phyloP scores from a whole-genome alignment of 805 yeast genomes.

The Vanderwaltozyma tropicalis region DNA sequence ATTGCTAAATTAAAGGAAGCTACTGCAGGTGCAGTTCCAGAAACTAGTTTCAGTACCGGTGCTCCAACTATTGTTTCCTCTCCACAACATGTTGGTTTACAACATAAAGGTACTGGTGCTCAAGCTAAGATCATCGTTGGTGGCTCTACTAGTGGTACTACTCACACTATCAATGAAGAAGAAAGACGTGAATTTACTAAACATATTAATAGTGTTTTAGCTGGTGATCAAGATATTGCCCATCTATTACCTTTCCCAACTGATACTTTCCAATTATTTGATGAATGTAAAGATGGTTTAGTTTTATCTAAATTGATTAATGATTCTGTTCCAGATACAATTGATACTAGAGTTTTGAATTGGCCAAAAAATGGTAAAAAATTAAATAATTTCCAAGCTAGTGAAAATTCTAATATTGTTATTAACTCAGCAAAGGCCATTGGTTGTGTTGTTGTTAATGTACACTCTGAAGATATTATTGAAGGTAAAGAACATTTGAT shows the following conservation, averaged over 20 bases:
- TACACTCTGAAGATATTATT: conserved; percentile 88
- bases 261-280: conserved; percentile 89
- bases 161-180: conserved; percentile 95
- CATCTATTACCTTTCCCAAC: conserved; percentile 81
- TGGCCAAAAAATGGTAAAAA: conserved; percentile 70
- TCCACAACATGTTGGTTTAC: conserved; percentile 25
- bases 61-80: conserved; percentile 16
- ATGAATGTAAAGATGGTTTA: conserved; percentile 92
- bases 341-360: conserved; percentile 94
- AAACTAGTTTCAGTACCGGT: conserved; percentile 21
- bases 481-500: conserved; percentile 92
- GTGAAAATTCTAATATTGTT: conserved; percentile 94
- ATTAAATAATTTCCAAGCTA: conserved; percentile 88
- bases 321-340: conserved; percentile 96
- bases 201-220: conserved; percentile 84
- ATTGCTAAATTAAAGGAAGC: conserved; percentile 64
- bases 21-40: conserved; percentile 16
- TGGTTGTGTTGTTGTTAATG: conserved; percentile 96
- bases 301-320: conserved; percentile 87
- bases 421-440: conserved; percentile 98
- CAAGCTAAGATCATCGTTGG: conserved; percentile 73
- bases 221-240: conserved; percentile 83
- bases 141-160: conserved; percentile 83
- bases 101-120: conserved; percentile 43
- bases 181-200: conserved; percentile 93